Percentiles rank a stretch among this genome's conserved stretches.
phyloP scores from a whole-genome alignment of 495 filamentous ascomycete species.

The Xylaria cubensis region DNA sequence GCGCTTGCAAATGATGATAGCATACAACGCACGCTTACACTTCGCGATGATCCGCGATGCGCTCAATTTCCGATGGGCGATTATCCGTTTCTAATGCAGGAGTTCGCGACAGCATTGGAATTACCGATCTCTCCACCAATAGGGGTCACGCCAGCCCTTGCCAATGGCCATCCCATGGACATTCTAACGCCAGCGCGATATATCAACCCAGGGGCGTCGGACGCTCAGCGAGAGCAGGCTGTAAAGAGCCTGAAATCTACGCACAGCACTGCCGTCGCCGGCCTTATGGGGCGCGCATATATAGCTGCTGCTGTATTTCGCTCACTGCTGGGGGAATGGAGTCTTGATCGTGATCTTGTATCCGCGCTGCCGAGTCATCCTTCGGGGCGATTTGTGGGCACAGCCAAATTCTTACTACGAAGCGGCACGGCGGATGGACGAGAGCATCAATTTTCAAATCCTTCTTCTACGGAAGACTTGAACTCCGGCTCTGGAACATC shows the following conservation, averaged over 20 bases:
- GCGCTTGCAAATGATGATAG: constrained; percentile 50
- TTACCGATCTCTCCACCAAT: constrained; percentile 43
- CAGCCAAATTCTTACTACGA: constrained; percentile 67
- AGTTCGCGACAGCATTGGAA: constrained; percentile 63
- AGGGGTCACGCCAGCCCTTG: constrained; percentile 39
- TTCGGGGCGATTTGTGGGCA: constrained; percentile 66
- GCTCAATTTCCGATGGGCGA: constrained; percentile 85
- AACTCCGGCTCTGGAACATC: constrained; percentile 26
- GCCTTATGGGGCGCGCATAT: constrained; percentile 50
- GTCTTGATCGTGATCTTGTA: constrained; percentile 55
- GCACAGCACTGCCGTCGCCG: constrained; percentile 41
- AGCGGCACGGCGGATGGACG: constrained; percentile 55
- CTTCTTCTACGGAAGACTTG: constrained; percentile 56
- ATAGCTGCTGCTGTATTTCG: constrained; percentile 72
- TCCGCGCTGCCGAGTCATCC: constrained; percentile 58
- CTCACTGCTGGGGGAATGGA: constrained; percentile 77
- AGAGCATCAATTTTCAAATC: constrained; percentile 28
- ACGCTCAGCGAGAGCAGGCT: constrained; percentile 33
- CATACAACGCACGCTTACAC: constrained; percentile 50
- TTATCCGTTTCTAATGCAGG: constrained; percentile 79
- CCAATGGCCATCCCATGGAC: constrained; percentile 48
- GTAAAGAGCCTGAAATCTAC: constrained; percentile 41
- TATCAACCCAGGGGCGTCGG: constrained; percentile 29
- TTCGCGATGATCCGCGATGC: constrained; percentile 49
- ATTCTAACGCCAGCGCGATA: constrained; percentile 55